Evolutionary conservation across 2,329 filamentous ascomycete species (phyloP).

Genomic region (Dactylella cylindrospora): DNA sequence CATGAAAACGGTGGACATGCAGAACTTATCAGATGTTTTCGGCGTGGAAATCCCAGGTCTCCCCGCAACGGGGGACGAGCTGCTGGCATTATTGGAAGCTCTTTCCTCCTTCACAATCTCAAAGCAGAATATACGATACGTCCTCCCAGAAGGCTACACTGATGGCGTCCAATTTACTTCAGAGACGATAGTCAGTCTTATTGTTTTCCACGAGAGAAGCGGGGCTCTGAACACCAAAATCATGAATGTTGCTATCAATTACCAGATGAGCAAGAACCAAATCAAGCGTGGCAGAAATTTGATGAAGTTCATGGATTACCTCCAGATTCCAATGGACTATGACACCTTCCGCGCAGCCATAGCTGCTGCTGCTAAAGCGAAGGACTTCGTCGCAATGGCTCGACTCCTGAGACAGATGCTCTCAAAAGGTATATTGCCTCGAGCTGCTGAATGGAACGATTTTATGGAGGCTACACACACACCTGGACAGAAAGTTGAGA

Average conservation of each 20-base stretch:
- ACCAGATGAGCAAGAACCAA: constrained; percentile 22
- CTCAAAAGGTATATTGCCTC: constrained; percentile 3
- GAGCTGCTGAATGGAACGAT: constrained; percentile 15
- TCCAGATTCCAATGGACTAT: constrained; percentile 19
- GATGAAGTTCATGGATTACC: constrained; percentile 28
- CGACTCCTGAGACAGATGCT: constrained; percentile 14
- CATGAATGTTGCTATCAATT: constrained; percentile 32
- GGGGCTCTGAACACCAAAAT: constrained; percentile 19
- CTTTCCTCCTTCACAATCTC: constrained; percentile 14
- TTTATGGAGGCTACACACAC: constrained; percentile 17
- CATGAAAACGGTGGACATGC: constrained; percentile 13
- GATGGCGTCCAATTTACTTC: constrained; percentile 26
- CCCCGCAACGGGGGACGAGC: constrained; percentile 10
- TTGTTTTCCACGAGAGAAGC: constrained; percentile 17
- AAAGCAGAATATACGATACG: constrained; percentile 26
- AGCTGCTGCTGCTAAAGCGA: constrained; percentile 13
- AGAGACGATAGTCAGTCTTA: constrained; percentile 13
- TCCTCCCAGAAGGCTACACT: constrained; percentile 20
- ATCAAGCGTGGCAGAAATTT: constrained; percentile 29
- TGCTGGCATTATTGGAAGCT: constrained; percentile 15
- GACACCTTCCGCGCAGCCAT: constrained; percentile 25
- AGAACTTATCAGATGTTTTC: constrained; percentile 7
- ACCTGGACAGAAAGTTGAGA: constrained; percentile 23
- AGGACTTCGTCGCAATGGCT: constrained; percentile 29
- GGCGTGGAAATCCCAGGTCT: constrained; percentile 11